Base-by-base conservation (phyloP, 768 basidiomycete genomes). In the Tricholoma hemisulphureum region DNA sequence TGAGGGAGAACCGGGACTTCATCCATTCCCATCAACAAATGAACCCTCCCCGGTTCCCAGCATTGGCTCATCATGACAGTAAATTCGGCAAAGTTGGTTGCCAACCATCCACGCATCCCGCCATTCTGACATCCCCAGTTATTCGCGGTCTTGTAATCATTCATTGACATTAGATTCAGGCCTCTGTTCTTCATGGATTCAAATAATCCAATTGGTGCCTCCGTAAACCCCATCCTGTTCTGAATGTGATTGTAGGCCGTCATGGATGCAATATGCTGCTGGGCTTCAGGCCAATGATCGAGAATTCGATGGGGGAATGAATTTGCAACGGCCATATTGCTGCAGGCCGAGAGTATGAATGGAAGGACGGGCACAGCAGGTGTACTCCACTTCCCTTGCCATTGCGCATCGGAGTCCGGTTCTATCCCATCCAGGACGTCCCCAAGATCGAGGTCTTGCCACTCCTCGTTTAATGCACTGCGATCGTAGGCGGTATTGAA, bases 101-200 rank as follows among this genome's bases (percentile, higher is more conserved):
- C 50, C 14, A 56, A 31, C 64, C 65, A 66, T 6, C 65, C 60
- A 5, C 65, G 58, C 6, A 63, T 16, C 5, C 65, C 64, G 3
- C 64, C 65, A 34, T 54, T 23, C 51, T 66, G 59, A 31, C 59
- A 60, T 3, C 65, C 65, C 46, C 58, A 66, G 34, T 63, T 61
- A 28, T 60, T 61, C 16, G 59, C 60, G 1, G 61, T 31, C 51
- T 65, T 66, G 45, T 56, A 66, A 3, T 59, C 34, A 23, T 61
- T 55, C 49, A 55, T 45, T 28, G 59, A 24, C 18, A 63, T 18
- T 6, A 56, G 7, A n/a, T 56, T 24, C 14, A 50, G n/a, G 11
- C 35, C 28, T 2, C 14, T 31, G 24, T 21, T 24, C 26, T 24
- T 20, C 31, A 56, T 56, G 13, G 24, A 18, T 49, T 24, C 34